Conservation (phyloP, 1,284 basidiomycete species). For the Serendipita sp. region DNA sequence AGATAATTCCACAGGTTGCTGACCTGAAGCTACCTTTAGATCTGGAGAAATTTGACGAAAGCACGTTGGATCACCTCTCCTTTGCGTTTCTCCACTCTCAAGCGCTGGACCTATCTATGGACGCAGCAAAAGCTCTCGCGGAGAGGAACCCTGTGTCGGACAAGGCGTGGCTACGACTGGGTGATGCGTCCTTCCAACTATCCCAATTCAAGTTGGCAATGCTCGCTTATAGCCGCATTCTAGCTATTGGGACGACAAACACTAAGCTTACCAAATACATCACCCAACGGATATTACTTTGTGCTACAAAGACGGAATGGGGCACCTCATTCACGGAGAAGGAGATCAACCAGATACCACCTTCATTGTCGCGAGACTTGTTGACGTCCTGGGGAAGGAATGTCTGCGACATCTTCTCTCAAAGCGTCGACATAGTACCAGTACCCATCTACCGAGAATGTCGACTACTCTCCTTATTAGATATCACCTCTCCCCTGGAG, state of each 20-base stretch:
- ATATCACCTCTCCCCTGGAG: conserved; percentile 16
- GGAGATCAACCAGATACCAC: conserved; percentile 28
- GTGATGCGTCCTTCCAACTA: conserved; percentile 27
- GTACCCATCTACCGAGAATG: conserved; percentile 23
- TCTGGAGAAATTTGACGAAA: conserved; percentile 18
- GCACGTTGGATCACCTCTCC: conserved; percentile 34
- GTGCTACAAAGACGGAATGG: conserved; percentile 37
- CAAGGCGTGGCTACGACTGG: conserved; percentile 37
- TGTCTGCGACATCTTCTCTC: background rate
- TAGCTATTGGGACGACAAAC: conserved; percentile 25
- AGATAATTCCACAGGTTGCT: conserved; percentile 29
- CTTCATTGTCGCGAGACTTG: background rate
- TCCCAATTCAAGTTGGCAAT: conserved; percentile 34
- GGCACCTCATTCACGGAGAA: conserved; percentile 29
- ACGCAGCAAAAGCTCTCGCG: conserved; percentile 24
- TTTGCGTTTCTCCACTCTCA: conserved; percentile 31
- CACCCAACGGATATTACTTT: conserved; percentile 30
- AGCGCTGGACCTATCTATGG: conserved; percentile 24
- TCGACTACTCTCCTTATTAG: conserved; percentile 28
- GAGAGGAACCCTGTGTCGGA: conserved; percentile 23
- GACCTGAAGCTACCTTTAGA: conserved; percentile 27
- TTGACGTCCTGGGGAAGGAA: background rate
- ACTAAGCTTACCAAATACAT: conserved; percentile 28
- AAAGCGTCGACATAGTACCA: conserved; percentile 17
- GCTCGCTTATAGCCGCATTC: conserved; percentile 36